Evolutionary conservation across 2,329 filamentous ascomycete genomes (phyloP).

Genomic region (Aspergillus sp.): DNA sequence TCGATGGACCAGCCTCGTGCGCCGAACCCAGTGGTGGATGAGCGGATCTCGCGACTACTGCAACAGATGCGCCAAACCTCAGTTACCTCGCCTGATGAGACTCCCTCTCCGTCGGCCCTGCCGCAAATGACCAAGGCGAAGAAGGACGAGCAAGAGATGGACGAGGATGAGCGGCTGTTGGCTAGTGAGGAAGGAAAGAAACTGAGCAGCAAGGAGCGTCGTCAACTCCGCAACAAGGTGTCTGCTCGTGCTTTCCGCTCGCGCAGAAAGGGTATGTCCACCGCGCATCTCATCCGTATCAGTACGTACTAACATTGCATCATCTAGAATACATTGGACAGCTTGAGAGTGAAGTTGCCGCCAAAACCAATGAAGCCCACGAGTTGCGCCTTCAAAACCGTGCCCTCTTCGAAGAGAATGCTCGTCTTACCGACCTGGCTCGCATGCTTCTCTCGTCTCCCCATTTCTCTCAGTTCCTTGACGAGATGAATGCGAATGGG

Average conservation of each 20-base stretch:
- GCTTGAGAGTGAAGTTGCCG: slow-evolving; percentile 83
- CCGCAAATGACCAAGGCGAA: slow-evolving; percentile 69
- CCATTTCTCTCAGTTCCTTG: slow-evolving; percentile 78
- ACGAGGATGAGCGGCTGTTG: slow-evolving; percentile 89
- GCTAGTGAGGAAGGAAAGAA: slow-evolving; percentile 99
- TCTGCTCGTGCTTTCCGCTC: slow-evolving; percentile 96
- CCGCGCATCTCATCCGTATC: too few species aligned
- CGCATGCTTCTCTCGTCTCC: slow-evolving; percentile 77
- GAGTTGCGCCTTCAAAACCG: slow-evolving; percentile 79
- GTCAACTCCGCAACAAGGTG: slow-evolving; percentile 98
- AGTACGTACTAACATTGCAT: slow-evolving; percentile 47
- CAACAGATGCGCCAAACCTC: slow-evolving; percentile 85
- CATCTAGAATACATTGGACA: slow-evolving; percentile 90
- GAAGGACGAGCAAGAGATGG: slow-evolving; percentile 99
- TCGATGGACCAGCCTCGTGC: slow-evolving; percentile 33
- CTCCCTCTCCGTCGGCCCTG: slow-evolving; percentile 38
- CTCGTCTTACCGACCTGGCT: slow-evolving; percentile 72
- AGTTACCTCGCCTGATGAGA: slow-evolving; percentile 53
- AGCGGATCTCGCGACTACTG: slow-evolving; percentile 88
- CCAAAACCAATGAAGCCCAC: slow-evolving; percentile 78
- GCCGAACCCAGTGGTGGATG: slow-evolving; percentile 73
- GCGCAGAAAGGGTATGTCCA: slow-evolving; percentile 83
- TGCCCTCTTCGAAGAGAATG: slow-evolving; percentile 80
- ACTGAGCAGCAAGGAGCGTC: slow-evolving; percentile 94
- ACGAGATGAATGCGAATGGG: slow-evolving; percentile 64